These are phyloP conservation scores for Neofusicoccum parvum DNA, from an alignment of 2,329 filamentous ascomycete genomes.

Conservation along the genomic window DNA sequence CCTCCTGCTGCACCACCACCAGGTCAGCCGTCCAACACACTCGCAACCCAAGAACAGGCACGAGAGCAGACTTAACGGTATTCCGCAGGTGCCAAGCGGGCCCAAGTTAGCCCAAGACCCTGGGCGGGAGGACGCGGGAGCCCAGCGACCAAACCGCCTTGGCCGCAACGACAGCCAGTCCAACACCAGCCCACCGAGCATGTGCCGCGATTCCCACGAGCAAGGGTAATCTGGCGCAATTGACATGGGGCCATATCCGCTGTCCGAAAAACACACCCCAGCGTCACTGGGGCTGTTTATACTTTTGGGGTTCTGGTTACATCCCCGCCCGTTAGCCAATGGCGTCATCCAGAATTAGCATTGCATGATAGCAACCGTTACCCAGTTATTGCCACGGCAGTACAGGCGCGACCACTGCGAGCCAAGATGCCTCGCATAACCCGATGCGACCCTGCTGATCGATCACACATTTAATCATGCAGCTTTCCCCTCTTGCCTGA, in stretches of 20 bases:
- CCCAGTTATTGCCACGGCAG: constrained; percentile 4
- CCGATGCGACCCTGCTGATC: background rate
- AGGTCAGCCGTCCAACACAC: background rate
- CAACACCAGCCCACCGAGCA: background rate
- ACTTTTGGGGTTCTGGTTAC: background rate
- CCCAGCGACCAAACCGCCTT: no score
- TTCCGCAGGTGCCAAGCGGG: constrained; percentile 9
- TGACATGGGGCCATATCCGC: background rate
- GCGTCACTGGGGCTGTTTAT: background rate
- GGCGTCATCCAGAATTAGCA: constrained; percentile 19
- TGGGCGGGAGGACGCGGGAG: background rate
- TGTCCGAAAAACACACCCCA: background rate
- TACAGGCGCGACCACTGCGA: background rate
- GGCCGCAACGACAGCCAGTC: background rate
- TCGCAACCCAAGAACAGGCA: background rate
- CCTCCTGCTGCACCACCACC: background rate
- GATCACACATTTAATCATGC: constrained; percentile 2
- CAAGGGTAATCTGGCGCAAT: constrained; percentile 2
- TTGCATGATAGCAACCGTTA: constrained; percentile 14
- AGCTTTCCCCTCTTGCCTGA: background rate
- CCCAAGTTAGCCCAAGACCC: background rate
- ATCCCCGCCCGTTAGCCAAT: constrained; percentile 19
- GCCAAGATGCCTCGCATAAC: background rate
- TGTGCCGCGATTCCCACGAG: background rate
- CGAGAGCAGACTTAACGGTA: background rate